Evolutionary conservation across 352 stramenopile genomes (phyloP), one percentile per base, ranked within the genome.

Genomic region (Elongisporangium undulatum): DNA sequence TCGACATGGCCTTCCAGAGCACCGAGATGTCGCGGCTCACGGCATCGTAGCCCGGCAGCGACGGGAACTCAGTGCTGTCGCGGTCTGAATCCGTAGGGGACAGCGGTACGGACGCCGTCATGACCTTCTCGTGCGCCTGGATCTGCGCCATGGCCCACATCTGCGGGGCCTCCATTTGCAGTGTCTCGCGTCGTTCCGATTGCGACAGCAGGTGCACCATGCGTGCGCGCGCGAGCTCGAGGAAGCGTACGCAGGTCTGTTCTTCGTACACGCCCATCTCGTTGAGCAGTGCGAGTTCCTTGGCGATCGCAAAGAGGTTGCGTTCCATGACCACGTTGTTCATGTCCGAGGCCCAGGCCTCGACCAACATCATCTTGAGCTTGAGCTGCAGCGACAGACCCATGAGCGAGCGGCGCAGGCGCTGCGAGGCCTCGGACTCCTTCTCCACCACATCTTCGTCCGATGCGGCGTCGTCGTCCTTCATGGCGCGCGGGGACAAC

Each of bases 251-350:
- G 65, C 85, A 94, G 55, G 80, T 90, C 62, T 82, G 72, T 53
- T 88, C 71, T 24, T 90, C 75, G 67, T 90, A 89, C 23, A 92
- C 69, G 55, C 85, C 85, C 66, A 89, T 78, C 24, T 82, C 70
- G 54, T 84, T 83, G n/a, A 94, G 62, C 21, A 89, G 77, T 24
- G 85, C 85, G 24, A 94, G 71, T 60, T 94, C 85, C 61, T 92
- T 92, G 52, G 85, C 85, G 56, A 92, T 88, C 19, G 74, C 64
- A 54, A 92, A 91, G 10, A 94, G 71, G 56, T 91, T 92, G 52
- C 84, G 82, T 61, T 94, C 85, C 67, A 94, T 92, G 23, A 94
- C 85, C 55, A 94, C 79, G 60, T 71, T 89, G 71, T 94, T 94
- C 80, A 91, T 89, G 69, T 94, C 82, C 3, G 79, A 92, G 21